These are phyloP conservation scores for Termitomyces sp. DNA, from an alignment of 768 basidiomycete genomes.

Conservation along the genomic window DNA sequence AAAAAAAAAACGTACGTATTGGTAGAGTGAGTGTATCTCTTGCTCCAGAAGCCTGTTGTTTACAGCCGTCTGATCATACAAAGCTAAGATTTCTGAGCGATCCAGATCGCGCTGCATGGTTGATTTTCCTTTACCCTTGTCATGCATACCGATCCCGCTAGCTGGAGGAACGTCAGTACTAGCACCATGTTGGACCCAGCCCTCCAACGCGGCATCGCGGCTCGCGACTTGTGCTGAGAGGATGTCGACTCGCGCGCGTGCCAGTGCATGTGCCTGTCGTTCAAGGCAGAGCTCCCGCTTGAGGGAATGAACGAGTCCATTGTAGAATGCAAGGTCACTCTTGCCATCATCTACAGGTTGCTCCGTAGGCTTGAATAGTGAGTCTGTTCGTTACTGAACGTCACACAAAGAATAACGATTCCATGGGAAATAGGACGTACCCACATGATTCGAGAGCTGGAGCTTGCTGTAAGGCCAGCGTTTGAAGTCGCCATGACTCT, in stretches of 20 bases:
- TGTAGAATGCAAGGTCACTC: conserved; percentile 14
- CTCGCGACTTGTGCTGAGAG: conserved; percentile 45
- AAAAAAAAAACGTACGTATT: conserved; percentile 17
- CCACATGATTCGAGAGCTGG: conserved; percentile 28
- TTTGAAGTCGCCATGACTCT: conserved; percentile 32
- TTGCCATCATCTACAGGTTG: not conserved
- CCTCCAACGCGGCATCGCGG: conserved; percentile 42
- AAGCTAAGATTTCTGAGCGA: conserved; percentile 23
- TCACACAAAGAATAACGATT: not conserved
- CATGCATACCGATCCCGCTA: not conserved
- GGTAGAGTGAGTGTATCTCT: conserved; percentile 25
- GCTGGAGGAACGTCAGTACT: not conserved
- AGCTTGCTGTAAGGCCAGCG: conserved; percentile 39
- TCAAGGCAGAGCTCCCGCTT: conserved; percentile 33
- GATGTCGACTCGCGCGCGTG: conserved; percentile 27
- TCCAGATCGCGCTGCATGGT: conserved; percentile 1
- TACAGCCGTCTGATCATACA: conserved; percentile 23
- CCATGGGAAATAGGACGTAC: conserved; percentile 20
- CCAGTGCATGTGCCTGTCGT: conserved; percentile 29
- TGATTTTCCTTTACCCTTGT: not conserved
- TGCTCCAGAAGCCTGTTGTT: conserved; percentile 32
- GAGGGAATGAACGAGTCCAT: conserved; percentile 29
- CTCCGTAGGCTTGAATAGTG: not conserved
- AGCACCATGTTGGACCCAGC: conserved; percentile 1
- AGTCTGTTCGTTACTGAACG: not conserved